Conservation (phyloP, 2,329 filamentous ascomycete genomes). For the Phialophora chinensis region DNA sequence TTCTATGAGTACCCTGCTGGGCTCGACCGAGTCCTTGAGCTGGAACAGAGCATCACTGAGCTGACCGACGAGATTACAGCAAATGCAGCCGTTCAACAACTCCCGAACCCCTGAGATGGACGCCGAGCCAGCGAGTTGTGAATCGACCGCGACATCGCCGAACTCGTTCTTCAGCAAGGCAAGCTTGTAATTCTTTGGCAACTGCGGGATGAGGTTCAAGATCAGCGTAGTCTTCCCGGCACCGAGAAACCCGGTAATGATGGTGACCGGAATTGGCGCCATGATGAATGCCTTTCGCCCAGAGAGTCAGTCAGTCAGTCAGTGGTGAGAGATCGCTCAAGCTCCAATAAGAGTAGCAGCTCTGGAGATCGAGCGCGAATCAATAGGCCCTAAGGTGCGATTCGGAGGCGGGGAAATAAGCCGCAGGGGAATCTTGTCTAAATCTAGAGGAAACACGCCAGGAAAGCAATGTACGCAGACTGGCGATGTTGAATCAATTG, state of each 20-base stretch:
- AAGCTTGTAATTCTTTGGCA: slow-evolving; percentile 79
- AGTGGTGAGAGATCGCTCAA: slow-evolving; percentile 1
- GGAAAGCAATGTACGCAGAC: background rate
- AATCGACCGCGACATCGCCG: slow-evolving; percentile 91
- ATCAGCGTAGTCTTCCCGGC: slow-evolving; percentile 96
- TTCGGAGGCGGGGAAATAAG: background rate
- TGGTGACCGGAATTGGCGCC: slow-evolving; percentile 84
- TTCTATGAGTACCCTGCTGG: slow-evolving; percentile 91
- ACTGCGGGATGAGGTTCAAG: slow-evolving; percentile 89
- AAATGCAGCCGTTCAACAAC: slow-evolving; percentile 95
- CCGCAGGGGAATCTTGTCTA: background rate
- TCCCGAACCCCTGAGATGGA: slow-evolving; percentile 90
- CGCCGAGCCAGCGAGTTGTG: slow-evolving; percentile 80
- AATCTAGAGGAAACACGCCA: background rate
- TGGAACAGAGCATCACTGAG: slow-evolving; percentile 79
- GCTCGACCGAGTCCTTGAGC: slow-evolving; percentile 65
- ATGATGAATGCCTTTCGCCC: slow-evolving; percentile 48
- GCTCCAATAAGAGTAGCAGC: background rate
- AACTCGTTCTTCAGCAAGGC: slow-evolving; percentile 98
- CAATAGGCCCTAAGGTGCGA: background rate
- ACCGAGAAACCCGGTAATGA: slow-evolving; percentile 94
- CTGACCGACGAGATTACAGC: slow-evolving; percentile 96
- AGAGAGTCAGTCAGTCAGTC: background rate
- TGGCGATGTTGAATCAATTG: background rate
- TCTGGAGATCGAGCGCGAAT: background rate